Evolutionary conservation across 495 filamentous ascomycete species (phyloP).

Genomic region (Annulohypoxylon maeteangense): DNA sequence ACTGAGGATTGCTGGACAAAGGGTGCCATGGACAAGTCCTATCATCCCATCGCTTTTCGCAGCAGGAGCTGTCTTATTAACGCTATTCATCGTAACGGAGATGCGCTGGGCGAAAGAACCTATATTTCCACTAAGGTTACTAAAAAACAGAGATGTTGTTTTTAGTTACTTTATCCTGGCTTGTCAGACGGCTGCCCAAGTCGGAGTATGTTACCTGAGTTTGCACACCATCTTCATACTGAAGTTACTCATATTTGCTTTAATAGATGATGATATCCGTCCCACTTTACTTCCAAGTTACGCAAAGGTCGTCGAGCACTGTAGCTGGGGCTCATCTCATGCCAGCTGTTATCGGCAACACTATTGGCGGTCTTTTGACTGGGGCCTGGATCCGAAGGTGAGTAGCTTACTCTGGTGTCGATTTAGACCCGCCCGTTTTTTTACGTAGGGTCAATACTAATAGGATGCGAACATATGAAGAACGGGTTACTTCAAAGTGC

Average conservation of each 20-base stretch:
- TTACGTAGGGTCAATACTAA: neutral
- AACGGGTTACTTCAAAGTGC: constrained; percentile 68
- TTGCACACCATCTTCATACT: constrained; percentile 22
- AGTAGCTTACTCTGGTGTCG: neutral
- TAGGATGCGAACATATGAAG: constrained; percentile 38
- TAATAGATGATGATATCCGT: constrained; percentile 66
- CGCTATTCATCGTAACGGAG: constrained; percentile 63
- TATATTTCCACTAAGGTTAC: constrained; percentile 68
- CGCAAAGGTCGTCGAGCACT: constrained; percentile 63
- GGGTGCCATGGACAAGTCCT: constrained; percentile 66
- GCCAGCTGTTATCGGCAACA: constrained; percentile 73
- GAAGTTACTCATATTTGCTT: constrained; percentile 8
- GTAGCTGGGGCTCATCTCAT: constrained; percentile 69
- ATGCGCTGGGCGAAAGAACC: constrained; percentile 65
- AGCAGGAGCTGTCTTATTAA: constrained; percentile 50
- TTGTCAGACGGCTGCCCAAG: constrained; percentile 67
- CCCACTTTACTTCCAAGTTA: constrained; percentile 78
- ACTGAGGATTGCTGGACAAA: constrained; percentile 68
- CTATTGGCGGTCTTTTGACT: constrained; percentile 68
- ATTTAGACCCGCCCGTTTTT: no score
- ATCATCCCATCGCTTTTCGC: constrained; percentile 52
- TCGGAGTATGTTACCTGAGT: constrained; percentile 59
- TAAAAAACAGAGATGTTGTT: constrained; percentile 65
- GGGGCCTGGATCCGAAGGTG: constrained; percentile 65
- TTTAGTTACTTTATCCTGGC: constrained; percentile 64